Evolutionary conservation across 371 early-diverging fungal species (phyloP).

Genomic region (Mucor circinelloides): DNA sequence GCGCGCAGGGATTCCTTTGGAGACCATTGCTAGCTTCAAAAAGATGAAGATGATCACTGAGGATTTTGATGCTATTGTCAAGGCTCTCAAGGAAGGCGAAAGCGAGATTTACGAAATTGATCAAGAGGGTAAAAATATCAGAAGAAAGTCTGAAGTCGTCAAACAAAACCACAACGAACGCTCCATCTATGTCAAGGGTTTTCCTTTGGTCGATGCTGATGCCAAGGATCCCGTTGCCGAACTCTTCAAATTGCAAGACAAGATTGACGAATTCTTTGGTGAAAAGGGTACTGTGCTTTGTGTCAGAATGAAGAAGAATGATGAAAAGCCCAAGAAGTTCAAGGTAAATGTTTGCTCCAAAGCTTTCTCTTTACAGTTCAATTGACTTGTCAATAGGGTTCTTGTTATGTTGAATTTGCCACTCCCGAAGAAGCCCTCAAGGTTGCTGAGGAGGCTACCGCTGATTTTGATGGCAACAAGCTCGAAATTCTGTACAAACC

Average conservation of each 20-base stretch:
- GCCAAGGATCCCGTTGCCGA: constrained; percentile 37
- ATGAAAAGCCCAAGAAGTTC: constrained; percentile 50
- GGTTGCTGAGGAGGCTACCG: constrained; percentile 43
- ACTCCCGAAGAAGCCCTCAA: constrained; percentile 54
- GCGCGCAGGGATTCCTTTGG: constrained; percentile 54
- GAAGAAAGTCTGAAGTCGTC: constrained; percentile 57
- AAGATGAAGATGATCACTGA: constrained; percentile 63
- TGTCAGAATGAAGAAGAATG: constrained; percentile 66
- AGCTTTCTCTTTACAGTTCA: background rate
- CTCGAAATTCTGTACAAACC: constrained; percentile 40
- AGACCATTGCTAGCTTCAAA: constrained; percentile 67
- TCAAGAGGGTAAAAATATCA: constrained; percentile 58
- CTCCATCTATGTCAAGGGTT: constrained; percentile 70
- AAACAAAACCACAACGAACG: constrained; percentile 48
- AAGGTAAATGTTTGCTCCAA: constrained; percentile 26
- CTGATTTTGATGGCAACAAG: constrained; percentile 60
- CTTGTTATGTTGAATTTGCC: constrained; percentile 65
- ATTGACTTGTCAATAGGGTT: constrained; percentile 38
- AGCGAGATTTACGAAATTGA: constrained; percentile 62
- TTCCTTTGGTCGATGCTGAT: constrained; percentile 44
- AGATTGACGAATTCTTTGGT: constrained; percentile 60
- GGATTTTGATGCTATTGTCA: constrained; percentile 54
- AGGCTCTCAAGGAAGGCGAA: constrained; percentile 57
- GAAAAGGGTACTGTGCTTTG: constrained; percentile 53
- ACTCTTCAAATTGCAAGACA: constrained; percentile 55